Evolutionary conservation across 2,329 filamentous ascomycete genomes (phyloP).

Genomic region (Parascedosporium putredinis): DNA sequence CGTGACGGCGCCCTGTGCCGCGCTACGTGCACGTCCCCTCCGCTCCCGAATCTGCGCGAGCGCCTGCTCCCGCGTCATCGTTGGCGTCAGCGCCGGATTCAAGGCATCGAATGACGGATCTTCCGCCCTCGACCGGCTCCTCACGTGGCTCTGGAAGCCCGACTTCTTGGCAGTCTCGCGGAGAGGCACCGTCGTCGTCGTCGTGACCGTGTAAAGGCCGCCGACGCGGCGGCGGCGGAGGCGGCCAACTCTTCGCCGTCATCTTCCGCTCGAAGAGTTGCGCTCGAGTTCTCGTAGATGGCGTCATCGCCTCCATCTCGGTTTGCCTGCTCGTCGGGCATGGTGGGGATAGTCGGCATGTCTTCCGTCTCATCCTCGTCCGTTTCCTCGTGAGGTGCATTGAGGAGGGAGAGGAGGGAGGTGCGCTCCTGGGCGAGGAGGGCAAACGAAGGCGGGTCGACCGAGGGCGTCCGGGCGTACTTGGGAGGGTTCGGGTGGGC

Average conservation of each 20-base stretch:
- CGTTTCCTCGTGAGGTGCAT: slow-evolving; percentile 32
- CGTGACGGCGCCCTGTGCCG: slow-evolving; percentile 52
- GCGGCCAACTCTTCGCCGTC: slow-evolving; percentile 16
- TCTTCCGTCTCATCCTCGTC: slow-evolving; percentile 23
- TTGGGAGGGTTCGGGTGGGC: slow-evolving; percentile 24
- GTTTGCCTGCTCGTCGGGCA: slow-evolving; percentile 25
- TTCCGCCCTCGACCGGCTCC: background rate
- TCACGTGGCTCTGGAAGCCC: slow-evolving; percentile 26
- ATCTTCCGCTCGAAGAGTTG: slow-evolving; percentile 11
- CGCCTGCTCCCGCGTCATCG: slow-evolving; percentile 63
- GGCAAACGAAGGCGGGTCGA: slow-evolving; percentile 51
- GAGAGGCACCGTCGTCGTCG: slow-evolving; percentile 41
- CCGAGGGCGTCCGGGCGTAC: slow-evolving; percentile 50
- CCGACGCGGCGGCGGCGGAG: slow-evolving; percentile 34
- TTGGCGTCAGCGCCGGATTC: slow-evolving; percentile 51
- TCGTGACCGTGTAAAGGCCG: slow-evolving; percentile 37
- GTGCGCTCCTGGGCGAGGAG: slow-evolving; percentile 41
- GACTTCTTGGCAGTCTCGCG: slow-evolving; percentile 26
- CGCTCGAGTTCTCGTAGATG: slow-evolving; percentile 7
- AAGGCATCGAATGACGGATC: slow-evolving; percentile 38
- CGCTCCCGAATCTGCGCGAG: slow-evolving; percentile 66
- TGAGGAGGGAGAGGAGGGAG: slow-evolving; percentile 51
- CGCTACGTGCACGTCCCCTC: slow-evolving; percentile 58
- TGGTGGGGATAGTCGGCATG: slow-evolving; percentile 29
- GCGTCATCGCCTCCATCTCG: slow-evolving; percentile 2